A percentile compares a stretch with the other conserved stretches of the same genome.
Evolutionary conservation across 306 rosid species (phyloP).

Genomic region (Vachellia pachyceras): DNA sequence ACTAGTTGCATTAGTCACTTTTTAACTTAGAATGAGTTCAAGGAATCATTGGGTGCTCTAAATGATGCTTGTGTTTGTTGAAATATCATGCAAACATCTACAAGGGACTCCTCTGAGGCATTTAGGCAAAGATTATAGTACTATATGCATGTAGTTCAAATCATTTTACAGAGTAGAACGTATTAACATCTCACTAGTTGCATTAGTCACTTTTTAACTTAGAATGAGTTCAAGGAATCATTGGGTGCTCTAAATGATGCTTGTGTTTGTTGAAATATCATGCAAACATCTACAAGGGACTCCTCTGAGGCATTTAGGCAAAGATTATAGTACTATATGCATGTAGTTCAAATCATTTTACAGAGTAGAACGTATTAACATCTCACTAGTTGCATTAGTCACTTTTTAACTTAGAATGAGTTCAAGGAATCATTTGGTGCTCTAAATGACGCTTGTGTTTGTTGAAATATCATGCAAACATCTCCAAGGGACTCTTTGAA

Average conservation of each 20-base stretch:
- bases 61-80: background rate
- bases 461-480: background rate
- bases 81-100: background rate
- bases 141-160: background rate
- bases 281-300: background rate
- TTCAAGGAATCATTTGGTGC: background rate
- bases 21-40: background rate
- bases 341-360: background rate
- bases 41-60: too few species aligned
- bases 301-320: background rate
- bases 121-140: background rate
- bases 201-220: background rate
- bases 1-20: background rate
- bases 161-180: background rate
- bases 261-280: background rate
- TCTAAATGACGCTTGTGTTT: background rate
- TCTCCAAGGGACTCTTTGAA: background rate
- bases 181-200: background rate
- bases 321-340: background rate
- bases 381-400: background rate
- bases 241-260: background rate
- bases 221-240: background rate
- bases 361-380: background rate
- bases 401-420: background rate
- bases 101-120: background rate